Percentiles rank a stretch among this genome's conserved stretches.
Evolutionary conservation across 2,329 filamentous ascomycete genomes (phyloP).

Genomic region (Parafenestella ontariensis): DNA sequence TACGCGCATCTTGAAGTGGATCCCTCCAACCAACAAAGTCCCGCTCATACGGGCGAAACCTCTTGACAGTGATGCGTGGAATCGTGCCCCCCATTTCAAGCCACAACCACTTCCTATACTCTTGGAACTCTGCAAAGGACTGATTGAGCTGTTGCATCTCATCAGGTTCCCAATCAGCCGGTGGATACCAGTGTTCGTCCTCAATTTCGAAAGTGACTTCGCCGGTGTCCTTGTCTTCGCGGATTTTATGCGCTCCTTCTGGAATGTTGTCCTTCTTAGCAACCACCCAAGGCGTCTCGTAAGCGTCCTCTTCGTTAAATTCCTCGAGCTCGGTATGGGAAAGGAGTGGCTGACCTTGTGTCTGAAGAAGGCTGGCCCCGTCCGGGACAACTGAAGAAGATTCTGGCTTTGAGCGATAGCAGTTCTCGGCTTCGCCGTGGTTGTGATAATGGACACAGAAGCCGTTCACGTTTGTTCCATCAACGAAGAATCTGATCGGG

Average conservation of each 20-base stretch:
- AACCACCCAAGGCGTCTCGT: background rate
- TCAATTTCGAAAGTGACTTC: constrained; percentile 4
- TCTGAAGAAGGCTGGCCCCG: too few species aligned
- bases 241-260: background rate
- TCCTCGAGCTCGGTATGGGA: too few species aligned
- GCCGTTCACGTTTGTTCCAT: too few species aligned
- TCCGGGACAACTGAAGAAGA: background rate
- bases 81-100: background rate
- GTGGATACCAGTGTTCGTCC: constrained; percentile 1
- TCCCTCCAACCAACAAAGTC: background rate
- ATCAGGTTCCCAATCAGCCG: background rate
- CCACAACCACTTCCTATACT: background rate
- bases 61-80: background rate
- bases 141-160: background rate
- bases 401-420: background rate
- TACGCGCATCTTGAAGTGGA: background rate
- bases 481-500: background rate
- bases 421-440: background rate
- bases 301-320: too few species aligned
- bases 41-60: background rate
- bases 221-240: background rate
- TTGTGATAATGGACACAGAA: constrained; percentile 10
- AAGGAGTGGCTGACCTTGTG: too few species aligned
- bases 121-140: background rate
- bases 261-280: background rate